phyloP scores from a whole-genome alignment of 345 rosid species.

The rapeseed (Brassica napus) region DNA sequence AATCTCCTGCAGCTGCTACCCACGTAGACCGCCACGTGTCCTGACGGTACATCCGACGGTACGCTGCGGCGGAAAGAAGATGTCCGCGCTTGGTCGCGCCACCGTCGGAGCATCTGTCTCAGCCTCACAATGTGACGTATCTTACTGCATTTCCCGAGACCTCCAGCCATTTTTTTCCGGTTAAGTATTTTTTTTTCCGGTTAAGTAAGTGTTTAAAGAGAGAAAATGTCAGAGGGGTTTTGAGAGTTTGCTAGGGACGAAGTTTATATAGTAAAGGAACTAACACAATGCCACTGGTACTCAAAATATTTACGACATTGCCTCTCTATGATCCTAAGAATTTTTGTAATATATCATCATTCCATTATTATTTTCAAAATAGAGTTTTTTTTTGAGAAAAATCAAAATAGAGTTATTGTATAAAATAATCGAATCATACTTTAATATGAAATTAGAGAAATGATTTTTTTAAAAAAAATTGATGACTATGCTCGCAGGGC shows the following conservation, averaged over 20 bases:
- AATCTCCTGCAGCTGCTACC: constrained; percentile 71
- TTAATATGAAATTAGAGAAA: background rate
- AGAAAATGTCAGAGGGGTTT: constrained; percentile 38
- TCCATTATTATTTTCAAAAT: background rate
- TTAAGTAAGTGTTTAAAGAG: background rate
- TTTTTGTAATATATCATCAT: background rate
- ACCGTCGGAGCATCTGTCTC: constrained; percentile 75
- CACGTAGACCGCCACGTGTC: constrained; percentile 84
- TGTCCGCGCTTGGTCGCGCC: constrained; percentile 84
- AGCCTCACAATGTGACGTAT: constrained; percentile 94
- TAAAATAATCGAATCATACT: background rate
- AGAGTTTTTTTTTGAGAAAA: background rate
- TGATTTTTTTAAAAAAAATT: background rate
- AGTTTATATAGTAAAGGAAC: constrained; percentile 46
- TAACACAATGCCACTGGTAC: constrained; percentile 38
- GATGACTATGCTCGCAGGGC: background rate
- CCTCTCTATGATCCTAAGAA: constrained; percentile 15
- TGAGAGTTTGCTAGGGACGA: constrained; percentile 8
- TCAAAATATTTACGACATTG: constrained; percentile 47
- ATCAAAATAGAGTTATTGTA: background rate
- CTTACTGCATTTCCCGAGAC: constrained; percentile 78
- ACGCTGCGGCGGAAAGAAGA: constrained; percentile 48
- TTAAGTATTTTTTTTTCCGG: constrained; percentile 25
- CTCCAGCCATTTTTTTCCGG: constrained; percentile 55
- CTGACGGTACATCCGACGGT: constrained; percentile 84